Evolutionary conservation across 441 rosid species (phyloP), one percentile per base, ranked within the genome.

Genomic region (Hypseocharis bilobata): DNA sequence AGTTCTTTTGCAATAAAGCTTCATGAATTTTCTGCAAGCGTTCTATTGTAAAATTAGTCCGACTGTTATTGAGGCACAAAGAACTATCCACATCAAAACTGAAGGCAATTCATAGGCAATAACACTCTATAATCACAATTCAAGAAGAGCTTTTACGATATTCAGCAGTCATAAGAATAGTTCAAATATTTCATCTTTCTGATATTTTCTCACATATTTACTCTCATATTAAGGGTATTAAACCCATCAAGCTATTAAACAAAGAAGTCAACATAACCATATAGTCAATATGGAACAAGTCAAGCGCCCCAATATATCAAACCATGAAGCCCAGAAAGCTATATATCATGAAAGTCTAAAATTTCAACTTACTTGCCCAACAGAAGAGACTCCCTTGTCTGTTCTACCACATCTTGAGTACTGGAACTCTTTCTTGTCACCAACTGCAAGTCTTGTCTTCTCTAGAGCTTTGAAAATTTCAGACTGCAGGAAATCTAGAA

Each of bases 351-450:
- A 64, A 45, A 60, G 47, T 25, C 62, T 47, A 45, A 54, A 27
- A 56, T 34, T 42, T 54, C 40, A 78, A 74, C 80, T 80, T 70
- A 92, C 98, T 79, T 89, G 96, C 42, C 96, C 98, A 75, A 87
- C 85, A 14, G 98, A 85, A 3, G 98, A 92, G 73, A 88, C 96
- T 70, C 96, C 98, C 75, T 71, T 89, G 79, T 89, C 96, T 16
- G 96, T 92, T 78, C 96, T 87, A 64, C 96, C 96, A 49, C 98
- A 92, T 77, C 98, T 83, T n/a, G 96, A 92, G 79, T 92, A 89
- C 60, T 68, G 82, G 63, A 80, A 78, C 42, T 84, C 84, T 81
- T 87, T 88, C 84, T 67, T 89, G 75, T 86, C 84, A 64, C 92
- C 88, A 79, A 84, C 78, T 63, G 86, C 79, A 68, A 92, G 98